Base-by-base conservation (phyloP, 2,329 filamentous ascomycete genomes). In the Fusarium pilosicola region DNA sequence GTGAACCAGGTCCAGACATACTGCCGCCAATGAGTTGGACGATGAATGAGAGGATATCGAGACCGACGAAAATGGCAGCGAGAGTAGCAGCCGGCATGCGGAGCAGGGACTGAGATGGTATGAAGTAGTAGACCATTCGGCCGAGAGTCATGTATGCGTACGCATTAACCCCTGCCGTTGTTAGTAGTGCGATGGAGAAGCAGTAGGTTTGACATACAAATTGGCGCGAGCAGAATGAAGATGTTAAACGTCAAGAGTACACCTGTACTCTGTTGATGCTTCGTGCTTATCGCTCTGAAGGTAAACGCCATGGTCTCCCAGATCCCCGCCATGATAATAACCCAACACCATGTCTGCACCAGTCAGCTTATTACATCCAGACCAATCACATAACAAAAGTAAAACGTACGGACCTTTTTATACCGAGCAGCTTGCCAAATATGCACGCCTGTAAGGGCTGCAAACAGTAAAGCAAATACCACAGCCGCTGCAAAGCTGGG, bases 71-170 rank as follows among this genome's bases (percentile, higher is more conserved):
- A 5, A 83, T 63, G 3, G 79, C 74, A 5, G 82, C 83, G 10
- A 86, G 74, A 2, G 76, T 73, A 4, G 79, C 74, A 3, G 85
- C 83, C 0, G 81, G 80, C 58, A 86, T 79, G 11, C 69, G 71
- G 10, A 83, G 79, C n/a, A 86, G 78, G 9, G 77, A 77, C 22
- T 79, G 80, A 0, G 81, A 79, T 4, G 83, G 84, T 6, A 82
- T 48, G 62, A 83, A 85, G 70, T 81, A 85, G 74, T 86, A 76
- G 30, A 86, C 81, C 83, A 86, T 85, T 5, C 84, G 81, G 7
- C 81, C 85, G 20, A 87, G 78, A 8, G 83, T 78, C 83, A 86
- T 85, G 76, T 86, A 86, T 32, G 82, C 81, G 67, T 84, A 87
- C 5, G 84, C 84, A 65, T 86, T 86, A n/a, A 87, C 79, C 81